Percentiles rank a stretch among this genome's conserved stretches.
Conservation (phyloP, 495 filamentous ascomycete species). For the Rostrohypoxylon terebratum region DNA sequence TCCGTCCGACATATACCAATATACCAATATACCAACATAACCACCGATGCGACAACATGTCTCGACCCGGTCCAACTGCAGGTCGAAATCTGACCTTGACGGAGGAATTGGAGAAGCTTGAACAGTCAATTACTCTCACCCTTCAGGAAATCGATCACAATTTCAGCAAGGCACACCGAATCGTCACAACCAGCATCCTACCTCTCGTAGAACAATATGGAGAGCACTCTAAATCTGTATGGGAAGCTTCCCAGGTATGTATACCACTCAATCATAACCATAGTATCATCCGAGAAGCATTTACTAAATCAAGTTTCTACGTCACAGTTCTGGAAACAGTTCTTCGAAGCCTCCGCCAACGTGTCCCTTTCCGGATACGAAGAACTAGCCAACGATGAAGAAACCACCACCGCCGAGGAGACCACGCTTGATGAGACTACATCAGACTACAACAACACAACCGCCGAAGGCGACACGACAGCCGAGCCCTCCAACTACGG, state of each 20-base stretch:
- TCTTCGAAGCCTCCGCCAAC: conserved; percentile 98
- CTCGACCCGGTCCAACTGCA: conserved; percentile 59
- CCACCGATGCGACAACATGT: conserved; percentile 51
- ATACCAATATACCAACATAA: not conserved
- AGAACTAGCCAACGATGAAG: conserved; percentile 70
- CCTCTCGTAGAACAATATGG: conserved; percentile 97
- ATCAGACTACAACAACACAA: conserved; percentile 57
- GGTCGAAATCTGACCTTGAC: conserved; percentile 81
- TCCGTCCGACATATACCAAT: not conserved
- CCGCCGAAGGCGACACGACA: conserved; percentile 49
- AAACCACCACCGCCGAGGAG: conserved; percentile 55
- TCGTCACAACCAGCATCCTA: conserved; percentile 92
- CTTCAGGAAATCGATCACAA: conserved; percentile 99
- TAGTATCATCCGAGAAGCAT: not conserved
- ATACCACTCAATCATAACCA: not conserved
- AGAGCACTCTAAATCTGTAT: conserved; percentile 91
- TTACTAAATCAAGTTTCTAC: conserved; percentile 39
- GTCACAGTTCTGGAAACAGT: conserved; percentile 98
- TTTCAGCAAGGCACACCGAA: conserved; percentile 95
- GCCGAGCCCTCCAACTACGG: conserved; percentile 52
- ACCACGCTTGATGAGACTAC: conserved; percentile 56
- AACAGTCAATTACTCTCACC: conserved; percentile 96
- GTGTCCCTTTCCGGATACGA: conserved; percentile 97
- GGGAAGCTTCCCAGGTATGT: conserved; percentile 92
- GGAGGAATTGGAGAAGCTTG: conserved; percentile 94